A percentile compares a stretch with the other conserved stretches of the same genome.
Evolutionary conservation across 768 basidiomycete species (phyloP).

Genomic region (Boletus subparvulus): DNA sequence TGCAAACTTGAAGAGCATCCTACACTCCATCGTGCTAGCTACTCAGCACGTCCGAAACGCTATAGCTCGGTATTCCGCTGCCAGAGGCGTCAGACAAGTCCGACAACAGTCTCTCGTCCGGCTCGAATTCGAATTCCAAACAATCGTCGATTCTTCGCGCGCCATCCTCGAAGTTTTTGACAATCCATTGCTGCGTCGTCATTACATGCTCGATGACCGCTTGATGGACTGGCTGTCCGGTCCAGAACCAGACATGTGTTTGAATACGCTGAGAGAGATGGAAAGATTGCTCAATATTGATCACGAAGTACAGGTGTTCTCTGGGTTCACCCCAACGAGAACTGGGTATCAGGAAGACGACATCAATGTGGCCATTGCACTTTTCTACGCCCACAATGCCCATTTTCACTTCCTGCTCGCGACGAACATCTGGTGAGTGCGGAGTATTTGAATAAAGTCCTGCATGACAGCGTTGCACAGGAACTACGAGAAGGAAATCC

Average conservation of each 20-base stretch:
- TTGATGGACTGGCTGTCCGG: conserved; percentile 7
- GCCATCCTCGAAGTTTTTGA: conserved; percentile 5
- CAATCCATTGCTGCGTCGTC: not conserved
- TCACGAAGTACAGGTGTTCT: not conserved
- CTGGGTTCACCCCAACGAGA: not conserved
- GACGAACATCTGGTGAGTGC: conserved; percentile 11
- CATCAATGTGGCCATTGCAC: not conserved
- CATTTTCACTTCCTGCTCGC: conserved; percentile 11
- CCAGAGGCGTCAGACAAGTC: conserved; percentile 1
- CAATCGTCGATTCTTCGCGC: conserved; percentile 2
- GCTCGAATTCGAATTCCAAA: conserved; percentile 3
- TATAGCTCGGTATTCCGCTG: not conserved
- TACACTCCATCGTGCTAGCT: not conserved
- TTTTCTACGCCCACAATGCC: conserved; percentile 1
- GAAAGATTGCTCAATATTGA: not conserved
- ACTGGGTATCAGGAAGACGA: not conserved
- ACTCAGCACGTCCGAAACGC: not conserved
- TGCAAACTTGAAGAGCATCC: conserved; percentile 1
- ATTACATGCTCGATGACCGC: conserved; percentile 3
- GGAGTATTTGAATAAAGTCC: not conserved
- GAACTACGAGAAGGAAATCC: not conserved
- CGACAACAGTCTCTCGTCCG: conserved; percentile 5
- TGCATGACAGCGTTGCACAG: not conserved
- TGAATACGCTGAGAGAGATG: conserved; percentile 2
- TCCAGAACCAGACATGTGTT: conserved; percentile 1